Conservation (phyloP, 306 rosid species). For the Hylodesmum podocarpum region DNA sequence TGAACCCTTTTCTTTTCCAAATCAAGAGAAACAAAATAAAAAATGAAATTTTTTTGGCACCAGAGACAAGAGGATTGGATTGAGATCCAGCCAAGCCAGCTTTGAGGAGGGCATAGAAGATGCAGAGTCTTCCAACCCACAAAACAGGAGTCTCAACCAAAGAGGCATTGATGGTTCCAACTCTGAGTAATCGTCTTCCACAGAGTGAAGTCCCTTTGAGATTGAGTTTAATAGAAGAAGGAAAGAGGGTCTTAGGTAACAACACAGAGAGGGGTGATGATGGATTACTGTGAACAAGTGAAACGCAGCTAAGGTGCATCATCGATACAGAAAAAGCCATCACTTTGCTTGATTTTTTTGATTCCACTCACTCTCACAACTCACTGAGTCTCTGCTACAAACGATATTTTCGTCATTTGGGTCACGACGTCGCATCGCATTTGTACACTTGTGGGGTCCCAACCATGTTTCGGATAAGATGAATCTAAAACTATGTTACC, state of each 20-base stretch:
- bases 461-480: not conserved
- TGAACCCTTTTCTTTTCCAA: not conserved
- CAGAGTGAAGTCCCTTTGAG: constrained; percentile 31
- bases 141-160: constrained; percentile 76
- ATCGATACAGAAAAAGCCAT: constrained; percentile 60
- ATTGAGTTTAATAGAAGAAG: constrained; percentile 24
- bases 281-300: constrained; percentile 37
- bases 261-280: not conserved
- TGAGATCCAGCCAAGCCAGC: constrained; percentile 92
- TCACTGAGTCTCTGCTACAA: not conserved
- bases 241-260: constrained; percentile 57
- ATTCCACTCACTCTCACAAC: too few species aligned
- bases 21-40: not conserved
- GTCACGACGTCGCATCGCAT: not conserved
- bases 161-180: constrained; percentile 46
- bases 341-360: too few species aligned
- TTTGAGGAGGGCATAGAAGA: constrained; percentile 84
- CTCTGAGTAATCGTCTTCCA: not conserved
- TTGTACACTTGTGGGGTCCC: not conserved
- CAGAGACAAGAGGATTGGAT: constrained; percentile 76
- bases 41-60: constrained; percentile 16
- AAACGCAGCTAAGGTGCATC: constrained; percentile 39
- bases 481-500: too few species aligned
- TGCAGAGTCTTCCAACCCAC: constrained; percentile 84
- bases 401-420: not conserved